Base-by-base conservation (phyloP, 1,284 basidiomycete species). In the Papiliotrema fonsecae region DNA sequence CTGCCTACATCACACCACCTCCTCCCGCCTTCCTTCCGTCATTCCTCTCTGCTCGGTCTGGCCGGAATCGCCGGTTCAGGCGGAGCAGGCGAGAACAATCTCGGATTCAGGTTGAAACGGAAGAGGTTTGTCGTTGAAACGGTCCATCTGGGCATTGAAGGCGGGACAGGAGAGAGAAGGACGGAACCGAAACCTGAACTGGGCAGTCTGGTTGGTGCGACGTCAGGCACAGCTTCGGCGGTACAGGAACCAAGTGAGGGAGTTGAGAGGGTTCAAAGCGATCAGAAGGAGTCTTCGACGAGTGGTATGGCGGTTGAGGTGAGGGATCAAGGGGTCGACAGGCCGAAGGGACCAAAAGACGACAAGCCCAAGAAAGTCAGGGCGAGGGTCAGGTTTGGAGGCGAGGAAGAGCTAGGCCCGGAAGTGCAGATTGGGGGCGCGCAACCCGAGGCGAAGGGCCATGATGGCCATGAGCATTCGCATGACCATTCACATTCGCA, bases 61-160 rank as follows among this genome's bases (percentile, higher is more conserved):
- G 41, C 62, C 16, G 65, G 67, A 7, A 76, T 75, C 21, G 59
- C 51, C 6, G 59, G 61, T 6, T 50, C 55, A 0, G 81, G 81
- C 1, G 79, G 79, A 14, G 91, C 74, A 14, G 77, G 77, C 0
- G 77, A 97, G 72, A 97, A 97, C 72, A 97, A 97, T 62, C 79
- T 98, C 16, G 91, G 88, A 6, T 98, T 97, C 80, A 88, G 86
- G 69, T 87, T 91, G 61, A 93, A 86, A 63, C 78, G 93, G 54
- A 91, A 88, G 67, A 76, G 88, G 32, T 77, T 97, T 42, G 77
- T 94, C 21, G 82, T 97, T 57, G 93, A 97, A 75, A 97, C 91
- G 21, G 76, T 97, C 50, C 90, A 96, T 75, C 78, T 97, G 11
- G 94, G 93, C 64, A 79, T 91, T 4, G 92, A 96, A 67, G 93